Conservation (phyloP, 305 asterid genomes). For the Fraxinus platypoda region DNA sequence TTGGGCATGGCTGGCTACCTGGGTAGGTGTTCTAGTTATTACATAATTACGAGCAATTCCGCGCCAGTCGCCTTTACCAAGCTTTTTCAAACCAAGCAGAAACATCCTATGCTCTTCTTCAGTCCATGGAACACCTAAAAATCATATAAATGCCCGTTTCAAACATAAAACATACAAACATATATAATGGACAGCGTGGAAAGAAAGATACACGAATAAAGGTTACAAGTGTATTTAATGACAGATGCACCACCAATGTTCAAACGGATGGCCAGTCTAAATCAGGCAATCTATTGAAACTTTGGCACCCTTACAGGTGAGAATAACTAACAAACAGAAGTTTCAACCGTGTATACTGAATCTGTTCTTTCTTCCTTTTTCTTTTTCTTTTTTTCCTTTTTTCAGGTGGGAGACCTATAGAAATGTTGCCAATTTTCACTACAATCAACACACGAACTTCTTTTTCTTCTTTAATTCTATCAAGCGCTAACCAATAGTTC, state of each 20-base stretch:
- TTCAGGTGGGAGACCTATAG: not conserved
- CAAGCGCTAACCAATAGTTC: not conserved
- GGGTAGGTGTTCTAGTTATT: constrained; percentile 91
- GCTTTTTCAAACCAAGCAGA: constrained; percentile 92
- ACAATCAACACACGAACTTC: not conserved
- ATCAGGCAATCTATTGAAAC: not conserved
- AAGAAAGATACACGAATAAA: constrained; percentile 1
- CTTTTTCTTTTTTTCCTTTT: not conserved
- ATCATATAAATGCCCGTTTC: constrained; percentile 3
- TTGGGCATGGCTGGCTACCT: constrained; percentile 99
- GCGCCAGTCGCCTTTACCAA: constrained; percentile 99
- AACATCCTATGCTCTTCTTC: constrained; percentile 96
- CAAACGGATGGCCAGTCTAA: not conserved
- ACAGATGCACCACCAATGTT: not conserved
- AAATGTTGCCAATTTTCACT: not conserved
- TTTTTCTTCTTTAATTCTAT: not conserved
- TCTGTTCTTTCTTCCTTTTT: not conserved
- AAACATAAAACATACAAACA: not conserved
- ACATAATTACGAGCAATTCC: constrained; percentile 97
- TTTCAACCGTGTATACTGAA: not conserved
- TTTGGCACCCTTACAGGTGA: not conserved
- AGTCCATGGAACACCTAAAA: constrained; percentile 94
- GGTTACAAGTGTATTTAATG: not conserved
- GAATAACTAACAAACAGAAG: not conserved
- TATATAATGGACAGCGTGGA: not conserved